Base-by-base conservation (phyloP, 1,139 yeast genomes). In the Scheffersomyces quercinus region DNA sequence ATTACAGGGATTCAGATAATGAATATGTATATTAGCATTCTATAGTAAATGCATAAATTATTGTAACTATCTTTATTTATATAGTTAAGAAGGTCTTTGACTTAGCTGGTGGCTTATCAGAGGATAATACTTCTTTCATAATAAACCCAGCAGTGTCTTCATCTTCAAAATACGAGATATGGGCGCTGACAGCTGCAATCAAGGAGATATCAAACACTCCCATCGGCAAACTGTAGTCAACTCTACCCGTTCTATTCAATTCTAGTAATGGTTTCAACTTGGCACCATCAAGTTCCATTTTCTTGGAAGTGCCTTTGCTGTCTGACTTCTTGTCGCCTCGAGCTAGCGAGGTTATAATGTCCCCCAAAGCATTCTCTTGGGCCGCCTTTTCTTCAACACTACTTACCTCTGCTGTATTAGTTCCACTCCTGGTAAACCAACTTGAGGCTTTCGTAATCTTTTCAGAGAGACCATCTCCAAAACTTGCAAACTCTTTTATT, bases 111-210 rank as follows among this genome's bases (percentile, higher is more conserved):
- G 51, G 51, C 14, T 50, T 44, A 6, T 54, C 44, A 5, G 56
- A 46, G 2, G 63, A 50, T 38, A 74, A 56, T 1, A 82, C 59
- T 55, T 85, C 86, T 42, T 71, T 73, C 61, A 91, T 66, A 4
- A 91, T 64, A 53, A 91, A 90, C 1, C 85, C 87, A 0, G 95
- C 93, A 26, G 93, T 82, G 55, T 90, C 91, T 43, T 82, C 78
- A 54, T 89, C 96, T 58, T 89, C 96, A 62, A 91, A 86, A 61
- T 93, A 93, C 38, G 90, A 82, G 9, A 88, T 82, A 65, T 93
- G 99, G 0, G 97, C 89, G 45, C 87, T 88, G 5, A 91, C 70
- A 0, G 96, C 95, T 7, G 90, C 79, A 14, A 91, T 74, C 39
- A 89, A 64, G 26, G 93, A 85, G 24, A 90, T 77, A 54, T 90